These are phyloP conservation scores for Craterostigma plantagineum DNA, from an alignment of 257 asterid species.

Conservation along the genomic window DNA sequence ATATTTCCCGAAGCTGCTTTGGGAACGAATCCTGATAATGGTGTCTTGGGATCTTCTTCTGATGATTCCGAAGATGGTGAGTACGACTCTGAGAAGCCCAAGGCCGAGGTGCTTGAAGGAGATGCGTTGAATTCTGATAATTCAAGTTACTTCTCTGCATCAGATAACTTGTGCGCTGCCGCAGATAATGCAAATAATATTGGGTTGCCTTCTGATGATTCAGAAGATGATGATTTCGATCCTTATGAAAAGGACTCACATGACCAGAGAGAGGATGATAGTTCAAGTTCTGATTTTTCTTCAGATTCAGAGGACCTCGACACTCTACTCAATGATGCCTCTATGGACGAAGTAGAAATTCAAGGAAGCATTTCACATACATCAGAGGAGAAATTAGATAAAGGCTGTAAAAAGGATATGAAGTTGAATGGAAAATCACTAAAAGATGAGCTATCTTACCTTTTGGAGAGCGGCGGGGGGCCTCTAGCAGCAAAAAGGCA, in stretches of 20 bases:
- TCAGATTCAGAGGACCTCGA: constrained; percentile 85
- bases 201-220: constrained; percentile 81
- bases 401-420: constrained; percentile 15
- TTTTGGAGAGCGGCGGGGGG: constrained; percentile 26
- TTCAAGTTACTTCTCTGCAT: constrained; percentile 43
- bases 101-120: constrained; percentile 26
- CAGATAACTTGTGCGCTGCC: constrained; percentile 22
- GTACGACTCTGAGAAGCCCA: constrained; percentile 69
- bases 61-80: constrained; percentile 93
- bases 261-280: constrained; percentile 27
- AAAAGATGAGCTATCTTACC: constrained; percentile 41
- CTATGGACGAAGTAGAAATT: constrained; percentile 14
- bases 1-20: constrained; percentile 55
- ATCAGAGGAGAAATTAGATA: constrained; percentile 13
- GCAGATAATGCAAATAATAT: constrained; percentile 15
- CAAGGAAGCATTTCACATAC: constrained; percentile 13
- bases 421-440: constrained; percentile 21
- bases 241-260: constrained; percentile 36
- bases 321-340: constrained; percentile 30
- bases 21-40: constrained; percentile 49
- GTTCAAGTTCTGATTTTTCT: constrained; percentile 79
- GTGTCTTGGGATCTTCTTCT: constrained; percentile 22
- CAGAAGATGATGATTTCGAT: constrained; percentile 83
- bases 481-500: constrained; percentile 44
- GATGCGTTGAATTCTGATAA: constrained; percentile 41